A percentile compares a stretch with the other conserved stretches of the same genome.
phyloP scores from a whole-genome alignment of 371 early-diverging fungal genomes.

The Mortierella sp. region DNA sequence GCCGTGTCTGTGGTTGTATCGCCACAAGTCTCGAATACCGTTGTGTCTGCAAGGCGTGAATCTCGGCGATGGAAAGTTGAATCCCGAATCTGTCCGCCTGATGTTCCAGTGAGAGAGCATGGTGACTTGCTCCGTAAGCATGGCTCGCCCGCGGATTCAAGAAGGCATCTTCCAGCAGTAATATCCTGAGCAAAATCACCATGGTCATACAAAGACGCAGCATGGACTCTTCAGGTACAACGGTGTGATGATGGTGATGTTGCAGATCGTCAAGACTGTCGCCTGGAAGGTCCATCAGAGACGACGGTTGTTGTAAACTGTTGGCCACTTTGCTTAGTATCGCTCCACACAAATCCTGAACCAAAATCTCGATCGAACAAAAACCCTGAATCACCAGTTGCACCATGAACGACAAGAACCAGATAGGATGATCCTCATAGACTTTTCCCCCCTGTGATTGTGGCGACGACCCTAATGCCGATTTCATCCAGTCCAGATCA shows the following conservation, averaged over 20 bases:
- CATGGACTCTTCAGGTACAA: constrained; percentile 41
- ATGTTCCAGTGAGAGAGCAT: constrained; percentile 16
- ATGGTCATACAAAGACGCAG: constrained; percentile 62
- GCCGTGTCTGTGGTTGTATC: constrained; percentile 5
- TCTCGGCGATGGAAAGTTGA: constrained; percentile 37
- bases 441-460: neutral
- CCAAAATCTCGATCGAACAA: constrained; percentile 55
- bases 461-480: constrained; percentile 9
- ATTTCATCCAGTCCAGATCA: constrained; percentile 35
- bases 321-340: constrained; percentile 58
- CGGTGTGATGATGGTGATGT: constrained; percentile 16
- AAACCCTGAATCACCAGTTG: constrained; percentile 60
- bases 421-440: constrained; percentile 39
- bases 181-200: constrained; percentile 58
- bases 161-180: constrained; percentile 58
- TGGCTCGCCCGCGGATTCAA: constrained; percentile 26
- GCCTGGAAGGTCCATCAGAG: constrained; percentile 2
- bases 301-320: constrained; percentile 20
- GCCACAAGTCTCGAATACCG: constrained; percentile 34
- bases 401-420: constrained; percentile 63
- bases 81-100: constrained; percentile 21
- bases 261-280: constrained; percentile 24
- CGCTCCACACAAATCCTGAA: constrained; percentile 57
- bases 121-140: constrained; percentile 27
- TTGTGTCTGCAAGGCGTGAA: constrained; percentile 50